Conservation (phyloP, 1,284 basidiomycete species). For the Wallemia hederae region DNA sequence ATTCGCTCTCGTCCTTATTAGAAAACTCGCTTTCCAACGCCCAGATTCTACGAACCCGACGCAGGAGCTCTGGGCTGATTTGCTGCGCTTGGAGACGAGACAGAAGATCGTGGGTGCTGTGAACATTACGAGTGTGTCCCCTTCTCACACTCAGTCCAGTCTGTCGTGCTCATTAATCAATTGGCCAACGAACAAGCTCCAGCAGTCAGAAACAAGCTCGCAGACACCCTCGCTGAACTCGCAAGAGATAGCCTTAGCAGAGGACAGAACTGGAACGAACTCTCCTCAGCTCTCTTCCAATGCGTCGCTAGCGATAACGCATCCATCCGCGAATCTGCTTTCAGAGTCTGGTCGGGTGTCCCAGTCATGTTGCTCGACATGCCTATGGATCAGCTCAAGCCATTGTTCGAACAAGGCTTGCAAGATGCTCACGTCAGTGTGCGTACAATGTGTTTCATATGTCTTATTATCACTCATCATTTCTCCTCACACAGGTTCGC, state of each 20-base stretch:
- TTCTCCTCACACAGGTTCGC: conserved; percentile 2
- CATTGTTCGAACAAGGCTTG: conserved; percentile 2
- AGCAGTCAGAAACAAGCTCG: conserved; percentile 2
- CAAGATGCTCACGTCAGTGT: neutral
- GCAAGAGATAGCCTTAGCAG: conserved; percentile 4
- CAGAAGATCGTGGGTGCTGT: neutral
- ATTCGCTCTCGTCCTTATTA: conserved; percentile 5
- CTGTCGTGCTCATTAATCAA: conserved; percentile 1
- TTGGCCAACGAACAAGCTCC: conserved; percentile 3
- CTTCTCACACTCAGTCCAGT: neutral
- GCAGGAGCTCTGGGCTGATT: neutral
- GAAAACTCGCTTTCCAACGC: conserved; percentile 4
- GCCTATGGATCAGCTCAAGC: neutral
- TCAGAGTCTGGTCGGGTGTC: conserved; percentile 4
- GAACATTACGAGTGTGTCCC: neutral
- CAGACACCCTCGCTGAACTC: conserved; percentile 3
- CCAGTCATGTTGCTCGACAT: conserved; percentile 4
- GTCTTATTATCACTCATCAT: neutral
- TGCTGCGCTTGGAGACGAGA: neutral
- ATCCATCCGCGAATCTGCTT: conserved; percentile 3
- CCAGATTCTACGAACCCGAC: neutral
- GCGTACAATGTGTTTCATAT: neutral
- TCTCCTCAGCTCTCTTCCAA: neutral
- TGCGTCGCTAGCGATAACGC: neutral
- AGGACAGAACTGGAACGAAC: conserved; percentile 4